Evolutionary conservation across 441 rosid genomes (phyloP), one percentile per base, ranked within the genome.

Genomic region (Cnidoscolus chayamansa): DNA sequence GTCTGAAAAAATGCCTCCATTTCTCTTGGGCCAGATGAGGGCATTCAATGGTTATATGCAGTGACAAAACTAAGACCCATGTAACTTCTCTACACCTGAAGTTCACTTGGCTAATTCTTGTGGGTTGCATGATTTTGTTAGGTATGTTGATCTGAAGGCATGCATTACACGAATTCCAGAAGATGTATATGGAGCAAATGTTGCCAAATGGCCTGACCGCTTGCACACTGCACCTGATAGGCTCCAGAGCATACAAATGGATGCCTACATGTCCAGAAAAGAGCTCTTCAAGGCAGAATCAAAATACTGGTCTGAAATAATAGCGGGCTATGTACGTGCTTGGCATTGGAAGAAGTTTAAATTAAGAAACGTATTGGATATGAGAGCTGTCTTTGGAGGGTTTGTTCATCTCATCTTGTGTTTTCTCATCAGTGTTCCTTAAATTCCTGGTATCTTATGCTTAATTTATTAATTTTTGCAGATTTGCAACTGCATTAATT

Each of bases 301-400:
- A 48, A 91, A 86, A 77, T 93, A 89, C 84, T 93, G 99, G 99
- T 76, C 72, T 17, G 97, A 89, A 76, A 93, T 84, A 72, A 82
- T 96, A 71, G 81, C 79, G 53, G 79, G 94, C 78, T 96, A 89
- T 78, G 88, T 90, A 35, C 87, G 90, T 20, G 89, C 78, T 77
- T 84, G 90, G 68, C 90, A 82, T 54, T 91, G 97, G 99, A 90
- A 88, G 85, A 81, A 89, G 80, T 74, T 82, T 71, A 92, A 82
- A 75, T 74, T 93, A 17, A 87, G 98, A 93, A 96, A 96, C 77
- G 94, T 96, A 11, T 37, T 96, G 89, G 99, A 96, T 85, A 93
- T 96, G 98, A 96, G 78, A 84, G 97, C 98, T 72, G 86, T 94
- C 84, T 96, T 82, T 86, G 99, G 97, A 84, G 98, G 99, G 98